Evolutionary conservation across 805 yeast genomes (phyloP).

Genomic region (Saccharomycopsis sp.): DNA sequence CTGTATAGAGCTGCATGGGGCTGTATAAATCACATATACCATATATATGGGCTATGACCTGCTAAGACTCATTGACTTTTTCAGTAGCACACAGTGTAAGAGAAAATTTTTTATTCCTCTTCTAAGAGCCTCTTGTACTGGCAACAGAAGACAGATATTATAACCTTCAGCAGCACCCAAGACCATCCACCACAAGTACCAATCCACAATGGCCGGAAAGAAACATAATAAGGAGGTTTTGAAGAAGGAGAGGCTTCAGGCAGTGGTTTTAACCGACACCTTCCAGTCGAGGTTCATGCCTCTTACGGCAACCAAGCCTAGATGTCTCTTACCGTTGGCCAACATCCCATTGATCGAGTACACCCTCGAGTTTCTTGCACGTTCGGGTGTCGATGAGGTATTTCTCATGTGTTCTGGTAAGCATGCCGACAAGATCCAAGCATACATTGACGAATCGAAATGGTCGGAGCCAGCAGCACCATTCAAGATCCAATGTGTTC

Average conservation of each 20-base stretch:
- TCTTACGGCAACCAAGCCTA: conserved; percentile 72
- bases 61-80: neutral
- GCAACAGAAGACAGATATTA: too few species aligned
- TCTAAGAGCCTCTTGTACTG: too few species aligned
- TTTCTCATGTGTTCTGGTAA: conserved; percentile 74
- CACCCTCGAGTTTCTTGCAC: conserved; percentile 88
- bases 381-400: conserved; percentile 85
- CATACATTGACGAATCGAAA: conserved; percentile 66
- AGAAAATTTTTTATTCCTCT: neutral
- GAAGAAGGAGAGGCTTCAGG: conserved; percentile 77
- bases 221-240: conserved; percentile 41
- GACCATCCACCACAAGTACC: neutral
- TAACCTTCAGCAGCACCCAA: neutral
- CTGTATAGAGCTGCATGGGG: too few species aligned
- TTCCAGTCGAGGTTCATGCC: conserved; percentile 93
- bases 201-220: neutral
- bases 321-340: conserved; percentile 88
- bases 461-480: conserved; percentile 72
- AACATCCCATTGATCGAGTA: conserved; percentile 92
- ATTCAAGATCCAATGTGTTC: conserved; percentile 69
- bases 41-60: too few species aligned
- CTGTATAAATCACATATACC: too few species aligned
- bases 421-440: conserved; percentile 86
- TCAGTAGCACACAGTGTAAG: too few species aligned
- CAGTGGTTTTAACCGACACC: conserved; percentile 90